phyloP scores from a whole-genome alignment of 2,329 filamentous ascomycete genomes.

The Pseudogymnoascus verrucosus region DNA sequence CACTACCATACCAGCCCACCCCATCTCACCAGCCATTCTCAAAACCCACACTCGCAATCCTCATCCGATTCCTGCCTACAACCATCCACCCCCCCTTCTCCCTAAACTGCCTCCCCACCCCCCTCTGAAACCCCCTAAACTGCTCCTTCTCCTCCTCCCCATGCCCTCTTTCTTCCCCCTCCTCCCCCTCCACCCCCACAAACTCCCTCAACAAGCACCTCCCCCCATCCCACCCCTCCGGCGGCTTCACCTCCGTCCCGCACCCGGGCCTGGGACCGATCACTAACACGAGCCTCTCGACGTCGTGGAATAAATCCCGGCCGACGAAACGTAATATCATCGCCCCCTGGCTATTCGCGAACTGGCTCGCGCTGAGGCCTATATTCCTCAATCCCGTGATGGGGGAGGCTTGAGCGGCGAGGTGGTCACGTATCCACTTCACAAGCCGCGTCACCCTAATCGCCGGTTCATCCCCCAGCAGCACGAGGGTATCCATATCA shows the following conservation, averaged over 20 bases:
- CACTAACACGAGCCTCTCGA: background rate
- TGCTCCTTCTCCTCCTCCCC: background rate
- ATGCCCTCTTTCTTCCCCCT: background rate
- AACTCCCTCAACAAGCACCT: background rate
- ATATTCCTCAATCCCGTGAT: background rate
- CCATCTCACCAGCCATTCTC: background rate
- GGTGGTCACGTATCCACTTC: background rate
- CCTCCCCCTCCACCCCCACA: background rate
- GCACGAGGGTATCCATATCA: background rate
- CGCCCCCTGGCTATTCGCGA: background rate
- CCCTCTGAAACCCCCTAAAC: background rate
- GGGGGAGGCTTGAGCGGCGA: background rate
- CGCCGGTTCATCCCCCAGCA: background rate
- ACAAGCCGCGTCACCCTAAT: background rate
- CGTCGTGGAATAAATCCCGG: background rate
- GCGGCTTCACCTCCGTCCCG: background rate
- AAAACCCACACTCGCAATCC: background rate
- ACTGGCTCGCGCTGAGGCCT: background rate
- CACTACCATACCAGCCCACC: background rate
- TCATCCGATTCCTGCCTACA: background rate
- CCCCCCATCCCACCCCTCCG: background rate
- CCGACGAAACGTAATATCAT: background rate
- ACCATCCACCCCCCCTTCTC: background rate
- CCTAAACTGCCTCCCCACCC: background rate
- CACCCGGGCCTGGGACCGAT: background rate